A percentile compares a stretch with the other conserved stretches of the same genome.
Conservation (phyloP, 1,284 basidiomycete genomes). For the Malassezia japonica region DNA sequence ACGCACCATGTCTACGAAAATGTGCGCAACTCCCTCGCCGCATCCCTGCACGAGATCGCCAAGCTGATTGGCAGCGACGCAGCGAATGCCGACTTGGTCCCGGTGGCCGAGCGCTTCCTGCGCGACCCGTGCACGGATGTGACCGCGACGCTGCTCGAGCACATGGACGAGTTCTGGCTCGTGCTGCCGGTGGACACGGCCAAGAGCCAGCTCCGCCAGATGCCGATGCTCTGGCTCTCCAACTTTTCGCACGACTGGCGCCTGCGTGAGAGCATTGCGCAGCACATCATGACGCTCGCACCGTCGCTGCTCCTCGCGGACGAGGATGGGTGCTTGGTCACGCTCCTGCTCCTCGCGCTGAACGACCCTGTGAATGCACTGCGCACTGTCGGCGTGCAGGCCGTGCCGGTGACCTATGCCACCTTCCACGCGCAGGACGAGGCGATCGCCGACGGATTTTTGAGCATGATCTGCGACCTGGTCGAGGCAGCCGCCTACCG, state of each 20-base stretch:
- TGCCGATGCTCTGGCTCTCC: conserved; percentile 60
- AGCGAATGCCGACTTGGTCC: conserved; percentile 62
- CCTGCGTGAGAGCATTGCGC: conserved; percentile 63
- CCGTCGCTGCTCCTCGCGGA: conserved; percentile 45
- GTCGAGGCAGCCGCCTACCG: conserved; percentile 36
- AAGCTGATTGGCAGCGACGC: conserved; percentile 68
- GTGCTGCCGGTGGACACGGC: conserved; percentile 55
- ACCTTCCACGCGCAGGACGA: conserved; percentile 34
- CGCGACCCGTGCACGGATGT: conserved; percentile 59
- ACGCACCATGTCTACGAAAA: conserved; percentile 54
- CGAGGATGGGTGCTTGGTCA: conserved; percentile 44
- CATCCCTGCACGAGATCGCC: conserved; percentile 79
- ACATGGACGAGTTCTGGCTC: conserved; percentile 51
- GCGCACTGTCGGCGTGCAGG: conserved; percentile 62
- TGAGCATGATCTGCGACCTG: conserved; percentile 41
- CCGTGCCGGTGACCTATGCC: conserved; percentile 23
- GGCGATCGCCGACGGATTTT: conserved; percentile 36
- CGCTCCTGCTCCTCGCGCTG: conserved; percentile 60
- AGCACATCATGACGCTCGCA: conserved; percentile 55
- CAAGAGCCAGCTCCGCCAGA: conserved; percentile 54
- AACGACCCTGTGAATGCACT: conserved; percentile 74
- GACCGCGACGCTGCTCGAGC: conserved; percentile 54
- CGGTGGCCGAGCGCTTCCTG: conserved; percentile 53
- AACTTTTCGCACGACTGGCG: conserved; percentile 66
- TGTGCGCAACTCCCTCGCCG: conserved; percentile 68